Base-by-base conservation (phyloP, 1,284 basidiomycete genomes). In the Cystobasidiaceae sp. region DNA sequence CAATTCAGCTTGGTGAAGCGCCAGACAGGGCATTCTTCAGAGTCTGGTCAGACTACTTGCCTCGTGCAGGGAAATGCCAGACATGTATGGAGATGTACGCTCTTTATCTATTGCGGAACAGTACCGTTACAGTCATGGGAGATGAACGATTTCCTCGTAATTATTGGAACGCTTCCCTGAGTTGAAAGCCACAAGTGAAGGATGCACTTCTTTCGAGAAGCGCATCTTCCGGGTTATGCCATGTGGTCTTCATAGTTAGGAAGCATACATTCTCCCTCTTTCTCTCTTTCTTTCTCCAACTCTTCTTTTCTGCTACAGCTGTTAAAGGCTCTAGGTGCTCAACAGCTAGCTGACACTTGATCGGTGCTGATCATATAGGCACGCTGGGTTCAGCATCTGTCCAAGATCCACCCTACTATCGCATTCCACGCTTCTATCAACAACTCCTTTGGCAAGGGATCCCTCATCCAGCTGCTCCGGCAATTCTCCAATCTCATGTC, bases 381-480 rank as follows among this genome's bases (percentile, higher is more conserved):
- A 68, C 89, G 94, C 55, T 97, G 97, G 81, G 90, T 97, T 72
- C 90, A 96, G 79, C 88, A 97, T 75, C 85, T 98, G 19, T 96
- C 93, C 0, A 89, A 93, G 61, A 87, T 87, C 62, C 93, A 91
- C 73, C 94, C 94, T 6, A 97, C 93, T 2, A 88, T 98, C 70
- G 94, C 94, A 1, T 97, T 97, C 82, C 96, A 99, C 77, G 96
- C 96, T 1, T 96, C 92, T 15, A 93, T 96, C 68, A 97, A 96
- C 78, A 94, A 99, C 80, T 97, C 94, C 4, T 99, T 97, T 75
- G 94, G 93, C 70, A 97, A 97, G 79, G 96, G 94, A 32, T 92
- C 93, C 32, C 85, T 99, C 68, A 98, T 98, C 74, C 93, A 97
- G 78, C 85, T 98, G 37, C 83, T 99, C 45, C 86, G 96, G 33